Base-by-base conservation (phyloP, 805 yeast genomes). In the Lipomyces starkeyi region DNA sequence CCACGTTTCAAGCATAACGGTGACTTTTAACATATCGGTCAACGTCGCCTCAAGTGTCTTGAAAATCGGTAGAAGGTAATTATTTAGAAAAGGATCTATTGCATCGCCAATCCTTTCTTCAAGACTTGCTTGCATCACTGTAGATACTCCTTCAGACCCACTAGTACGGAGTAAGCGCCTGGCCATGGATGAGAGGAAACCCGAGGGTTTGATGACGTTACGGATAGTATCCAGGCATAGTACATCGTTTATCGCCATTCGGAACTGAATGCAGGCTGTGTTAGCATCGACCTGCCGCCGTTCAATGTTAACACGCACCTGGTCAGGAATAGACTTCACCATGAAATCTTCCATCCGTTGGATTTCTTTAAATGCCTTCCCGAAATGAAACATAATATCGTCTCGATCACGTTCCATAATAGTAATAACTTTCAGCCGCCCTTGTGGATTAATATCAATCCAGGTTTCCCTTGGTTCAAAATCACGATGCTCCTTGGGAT, bases 1-100 rank as follows among this genome's bases (percentile, higher is more conserved):
- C 98, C 98, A 94, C 0, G 94, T 86, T 62, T 88, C 89, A 0
- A 88, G 74, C 90, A 91, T 89, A 0, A 91, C 91, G 70, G 86
- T 84, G 62, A 85, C 75, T 20, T 89, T 78, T 43, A 89, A 78
- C 0, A 83, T 87, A 22, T 83, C 80, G 0, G 91, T 85, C 54
- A 91, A 77, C 52, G 81, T 83, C 11, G 84, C 80, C 0, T 91
- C 92, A 54, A 91, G 78, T 0, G 89, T 87, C 63, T 83, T 83
- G 59, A 91, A 81, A 73, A 89, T 91, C 60, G 86, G 81, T 73
- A 91, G 90, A 75, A 91, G 80, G 73, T 90, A 90, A 69, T 90
- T 89, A 76, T 88, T 91, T 52, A 92, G 79, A 43, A 43, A 43
- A 0, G 96, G 94, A 71, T 84, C 82, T 77, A 92, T 82, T 2